Evolutionary conservation across 805 yeast genomes (phyloP), one percentile per base, ranked within the genome.

Genomic region (Jamesozyma jinghongensis): DNA sequence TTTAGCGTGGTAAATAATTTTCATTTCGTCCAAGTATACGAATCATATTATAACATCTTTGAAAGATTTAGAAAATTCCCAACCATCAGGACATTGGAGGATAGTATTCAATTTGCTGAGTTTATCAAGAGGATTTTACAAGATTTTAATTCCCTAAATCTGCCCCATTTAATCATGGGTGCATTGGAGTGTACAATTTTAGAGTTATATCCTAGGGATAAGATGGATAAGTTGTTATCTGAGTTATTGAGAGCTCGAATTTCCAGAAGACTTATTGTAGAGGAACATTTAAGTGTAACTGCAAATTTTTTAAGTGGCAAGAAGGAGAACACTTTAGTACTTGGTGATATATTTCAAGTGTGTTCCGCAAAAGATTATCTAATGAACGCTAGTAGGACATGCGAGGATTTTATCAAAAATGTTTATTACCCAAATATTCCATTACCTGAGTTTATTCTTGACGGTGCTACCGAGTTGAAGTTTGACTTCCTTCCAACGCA

Each of bases 151-250:
- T 71, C 86, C 37, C 66, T 81, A 40, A 84, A 86, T 47, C 68
- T 90, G 44, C 92, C 97, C 1, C 90, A 88, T 58, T 67, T 88
- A 44, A 82, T 90, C 70, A 84, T 87, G 87, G 97, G 97, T 1
- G 86, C 94, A 1, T 66, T 87, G 36, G 97, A 90, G 53, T 80
- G 80, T 46, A 75, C 83, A 12, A 76, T 81, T 29, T 56, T 81
- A 36, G 61, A 61, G 19, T 59, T 71, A 5, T 70, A 82, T 53
- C 80, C 86, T 3, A 79, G 75, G 43, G 62, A 67, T 2, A 67
- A 79, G 35, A 63, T 90, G 48, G 96, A 90, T 54, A 67, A 64
- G 14, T 75, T 88, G 53, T 76, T 88, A 71, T 78, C 87, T 11
- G 72, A 81, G 4, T 73, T 87, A 71, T 64, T 90, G 33, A 69